Evolutionary conservation across 2,329 filamentous ascomycete genomes (phyloP).

Genomic region (Stachybotrys echinatus): DNA sequence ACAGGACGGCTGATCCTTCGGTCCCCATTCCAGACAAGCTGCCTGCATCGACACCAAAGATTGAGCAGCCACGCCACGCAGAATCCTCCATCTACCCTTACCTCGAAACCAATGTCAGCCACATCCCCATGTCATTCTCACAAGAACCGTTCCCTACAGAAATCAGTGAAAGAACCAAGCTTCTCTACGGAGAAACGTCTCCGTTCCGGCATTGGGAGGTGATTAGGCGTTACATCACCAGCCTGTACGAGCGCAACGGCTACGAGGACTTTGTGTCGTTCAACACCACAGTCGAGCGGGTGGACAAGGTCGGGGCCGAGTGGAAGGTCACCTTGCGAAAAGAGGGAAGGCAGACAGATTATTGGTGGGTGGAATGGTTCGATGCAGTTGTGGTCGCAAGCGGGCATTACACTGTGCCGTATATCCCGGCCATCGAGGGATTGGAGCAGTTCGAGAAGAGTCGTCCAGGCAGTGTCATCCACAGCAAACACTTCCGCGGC

Average conservation of each 20-base stretch:
- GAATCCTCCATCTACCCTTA: slow-evolving; percentile 58
- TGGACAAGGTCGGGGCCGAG: slow-evolving; percentile 41
- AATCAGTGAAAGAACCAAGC: slow-evolving; percentile 20
- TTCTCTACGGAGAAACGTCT: slow-evolving; percentile 46
- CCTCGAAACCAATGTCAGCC: slow-evolving; percentile 61
- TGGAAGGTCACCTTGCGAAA: slow-evolving; percentile 47
- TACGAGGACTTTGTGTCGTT: slow-evolving; percentile 49
- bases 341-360: slow-evolving; percentile 34
- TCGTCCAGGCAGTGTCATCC: slow-evolving; percentile 44
- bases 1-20: slow-evolving; percentile 44
- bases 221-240: slow-evolving; percentile 49
- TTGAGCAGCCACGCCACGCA: slow-evolving; percentile 40
- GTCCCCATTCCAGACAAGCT: slow-evolving; percentile 39
- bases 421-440: slow-evolving; percentile 43
- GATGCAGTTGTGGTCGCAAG: slow-evolving; percentile 57
- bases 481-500: slow-evolving; percentile 49
- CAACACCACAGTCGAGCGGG: slow-evolving; percentile 57
- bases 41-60: slow-evolving; percentile 38
- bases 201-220: slow-evolving; percentile 59
- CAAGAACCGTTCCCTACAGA: slow-evolving; percentile 46
- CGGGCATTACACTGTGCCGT: slow-evolving; percentile 57
- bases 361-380: slow-evolving; percentile 60
- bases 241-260: slow-evolving; percentile 44
- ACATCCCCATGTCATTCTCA: slow-evolving; percentile 54
- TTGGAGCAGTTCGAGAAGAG: slow-evolving; percentile 39